phyloP scores from a whole-genome alignment of 352 stramenopile genomes.

The Blastocystis sp. region DNA sequence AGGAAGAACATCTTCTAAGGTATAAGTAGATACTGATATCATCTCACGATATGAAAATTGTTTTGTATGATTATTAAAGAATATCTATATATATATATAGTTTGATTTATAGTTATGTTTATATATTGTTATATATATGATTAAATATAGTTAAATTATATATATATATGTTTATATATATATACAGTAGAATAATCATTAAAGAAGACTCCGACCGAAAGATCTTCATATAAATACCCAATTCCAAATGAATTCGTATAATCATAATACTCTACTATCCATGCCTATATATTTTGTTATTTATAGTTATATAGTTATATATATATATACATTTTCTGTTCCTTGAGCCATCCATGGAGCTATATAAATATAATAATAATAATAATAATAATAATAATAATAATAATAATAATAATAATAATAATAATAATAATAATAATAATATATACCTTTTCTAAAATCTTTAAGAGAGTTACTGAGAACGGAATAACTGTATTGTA shows the following conservation, averaged over 20 bases:
- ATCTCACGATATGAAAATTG: constrained; percentile 30
- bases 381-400: neutral
- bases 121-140: too few relatives aligned
- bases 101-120: neutral
- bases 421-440: neutral
- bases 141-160: too few relatives aligned
- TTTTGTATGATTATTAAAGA: neutral
- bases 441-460: too few relatives aligned
- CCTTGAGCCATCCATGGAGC: constrained; percentile 10
- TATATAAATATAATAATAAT: constrained; percentile 24
- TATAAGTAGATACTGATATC: constrained; percentile 28
- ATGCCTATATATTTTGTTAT: constrained; percentile 13
- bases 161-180: too few relatives aligned
- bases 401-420: neutral
- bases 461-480: too few relatives aligned
- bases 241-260: constrained; percentile 32
- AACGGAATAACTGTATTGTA: too few relatives aligned
- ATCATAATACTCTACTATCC: constrained; percentile 36
- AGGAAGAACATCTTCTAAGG: neutral
- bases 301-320: neutral
- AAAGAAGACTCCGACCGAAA: constrained; percentile 23
- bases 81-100: neutral
- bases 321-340: constrained; percentile 1
- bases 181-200: too few relatives aligned
- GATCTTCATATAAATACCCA: constrained; percentile 27